phyloP scores from a whole-genome alignment of 2,329 filamentous ascomycete genomes.

The Colletotrichum lini region DNA sequence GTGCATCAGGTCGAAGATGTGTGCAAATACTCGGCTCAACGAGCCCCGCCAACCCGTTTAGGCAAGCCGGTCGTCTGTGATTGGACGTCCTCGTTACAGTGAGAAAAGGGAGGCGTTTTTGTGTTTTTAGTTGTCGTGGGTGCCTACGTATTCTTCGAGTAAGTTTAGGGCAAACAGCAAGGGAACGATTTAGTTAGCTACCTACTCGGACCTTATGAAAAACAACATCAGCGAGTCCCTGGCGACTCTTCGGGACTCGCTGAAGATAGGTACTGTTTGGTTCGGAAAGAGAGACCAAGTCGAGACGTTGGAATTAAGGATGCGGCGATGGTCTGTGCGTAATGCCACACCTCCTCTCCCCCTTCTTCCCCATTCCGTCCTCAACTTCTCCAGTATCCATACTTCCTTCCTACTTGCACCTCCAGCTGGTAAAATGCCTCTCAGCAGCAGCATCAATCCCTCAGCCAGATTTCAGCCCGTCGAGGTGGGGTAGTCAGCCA shows the following conservation, averaged over 20 bases:
- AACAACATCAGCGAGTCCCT: too few species aligned
- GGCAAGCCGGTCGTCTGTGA: neutral
- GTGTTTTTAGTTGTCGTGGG: neutral
- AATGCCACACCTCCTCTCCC: neutral
- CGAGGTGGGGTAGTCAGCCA: neutral
- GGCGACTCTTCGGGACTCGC: too few species aligned
- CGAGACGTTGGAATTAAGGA: slow-evolving; percentile 26
- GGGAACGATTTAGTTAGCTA: too few species aligned
- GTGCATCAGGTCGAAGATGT: neutral
- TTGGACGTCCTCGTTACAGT: neutral
- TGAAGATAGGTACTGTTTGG: neutral
- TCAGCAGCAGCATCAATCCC: neutral
- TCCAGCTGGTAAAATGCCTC: neutral
- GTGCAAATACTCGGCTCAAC: neutral
- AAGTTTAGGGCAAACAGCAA: too few species aligned
- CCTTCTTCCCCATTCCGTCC: neutral
- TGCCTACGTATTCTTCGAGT: too few species aligned
- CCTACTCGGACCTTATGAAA: too few species aligned
- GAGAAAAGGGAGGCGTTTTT: neutral
- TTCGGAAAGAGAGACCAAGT: neutral
- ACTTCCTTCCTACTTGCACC: neutral
- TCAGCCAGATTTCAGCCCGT: neutral
- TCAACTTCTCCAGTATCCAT: neutral
- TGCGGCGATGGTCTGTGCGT: slow-evolving; percentile 15
- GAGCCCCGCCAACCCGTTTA: slow-evolving; percentile 17